These are phyloP conservation scores for Leccinum incarnatum DNA, from an alignment of 768 basidiomycete species.

Conservation along the genomic window DNA sequence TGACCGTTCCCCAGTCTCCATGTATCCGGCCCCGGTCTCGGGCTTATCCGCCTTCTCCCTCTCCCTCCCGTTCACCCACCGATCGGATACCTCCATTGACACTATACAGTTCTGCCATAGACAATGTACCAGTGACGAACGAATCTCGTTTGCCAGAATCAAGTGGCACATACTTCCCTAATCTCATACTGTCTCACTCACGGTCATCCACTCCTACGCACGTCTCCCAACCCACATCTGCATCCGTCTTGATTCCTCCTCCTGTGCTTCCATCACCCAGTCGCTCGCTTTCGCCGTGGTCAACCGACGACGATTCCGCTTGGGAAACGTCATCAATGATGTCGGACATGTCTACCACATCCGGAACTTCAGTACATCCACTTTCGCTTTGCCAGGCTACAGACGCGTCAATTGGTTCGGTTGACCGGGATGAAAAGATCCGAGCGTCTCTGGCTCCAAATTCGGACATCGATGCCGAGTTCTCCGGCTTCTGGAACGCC, in stretches of 20 bases:
- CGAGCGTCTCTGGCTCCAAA: slow-evolving; percentile 5
- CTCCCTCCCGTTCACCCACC: slow-evolving; percentile 43
- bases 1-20: slow-evolving; percentile 37
- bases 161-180: slow-evolving; percentile 1
- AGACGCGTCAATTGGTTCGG: slow-evolving; percentile 18
- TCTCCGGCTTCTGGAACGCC: slow-evolving; percentile 24
- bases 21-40: slow-evolving; percentile 42
- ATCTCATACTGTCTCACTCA: slow-evolving; percentile 22
- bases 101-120: slow-evolving; percentile 21
- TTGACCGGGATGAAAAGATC: slow-evolving; percentile 17
- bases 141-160: slow-evolving; percentile 2
- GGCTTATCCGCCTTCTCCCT: slow-evolving; percentile 54
- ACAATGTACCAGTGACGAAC: neutral
- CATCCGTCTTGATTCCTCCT: slow-evolving; percentile 13
- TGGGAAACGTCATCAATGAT: slow-evolving; percentile 71
- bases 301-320: slow-evolving; percentile 73
- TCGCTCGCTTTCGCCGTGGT: slow-evolving; percentile 55
- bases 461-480: slow-evolving; percentile 17
- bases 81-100: slow-evolving; percentile 34
- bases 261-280: slow-evolving; percentile 13
- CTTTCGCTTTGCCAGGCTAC: slow-evolving; percentile 27
- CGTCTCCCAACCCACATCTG: slow-evolving; percentile 27
- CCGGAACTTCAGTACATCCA: slow-evolving; percentile 37
- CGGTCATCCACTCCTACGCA: slow-evolving; percentile 41
- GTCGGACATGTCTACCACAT: slow-evolving; percentile 60